Evolutionary conservation across 208 protist genomes (phyloP), one percentile per base, ranked within the genome.

Genomic region (Trichomonas gallinae): DNA sequence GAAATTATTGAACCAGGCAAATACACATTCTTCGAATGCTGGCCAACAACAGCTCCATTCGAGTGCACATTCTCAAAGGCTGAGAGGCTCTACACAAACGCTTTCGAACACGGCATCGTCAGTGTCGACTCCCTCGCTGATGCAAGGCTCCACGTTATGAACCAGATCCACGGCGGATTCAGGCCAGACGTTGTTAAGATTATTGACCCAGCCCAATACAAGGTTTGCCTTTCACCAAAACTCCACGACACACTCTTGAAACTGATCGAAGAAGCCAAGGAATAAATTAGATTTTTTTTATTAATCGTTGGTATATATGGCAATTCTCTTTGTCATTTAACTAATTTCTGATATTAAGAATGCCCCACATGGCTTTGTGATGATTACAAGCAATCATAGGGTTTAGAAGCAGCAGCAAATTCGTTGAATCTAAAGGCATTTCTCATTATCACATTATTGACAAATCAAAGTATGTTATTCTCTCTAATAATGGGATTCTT

Each of bases 131-230:
- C 11, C 21, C 58, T 72, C 21, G 26, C 2, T 21, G 26, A 72
- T n/a, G 58, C 58, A 8, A 72, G 58, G 26, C 2, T n/a, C 2
- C 8, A 21, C 8, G 58, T 72, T n/a, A 72, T 17, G 26, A n/a
- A 72, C 11, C 58, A 72, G 58, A 72, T 72, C 26, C 58, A 72
- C 58, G 58, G 58, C 58, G 58, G 58, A 72, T 72, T 72, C 58
- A 72, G 58, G 26, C 58, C 58, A 21, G 96, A 97, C 38, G 46
- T 93, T 31, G 17, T 46, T n/a, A 89, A 83, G 26, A 83, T 96
- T 42, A 26, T 97, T 26, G 88, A 97, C 8, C 96, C 96, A 34
- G 49, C 89, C 34, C 96, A 58, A 26, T 97, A 97, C 81, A 97
- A 97, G 45, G 82, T 96, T n/a, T 89, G 40, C 42, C 34, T 89